These are phyloP conservation scores for Cercospora zeae-maydis DNA, from an alignment of 2,329 filamentous ascomycete genomes.

Conservation along the genomic window DNA sequence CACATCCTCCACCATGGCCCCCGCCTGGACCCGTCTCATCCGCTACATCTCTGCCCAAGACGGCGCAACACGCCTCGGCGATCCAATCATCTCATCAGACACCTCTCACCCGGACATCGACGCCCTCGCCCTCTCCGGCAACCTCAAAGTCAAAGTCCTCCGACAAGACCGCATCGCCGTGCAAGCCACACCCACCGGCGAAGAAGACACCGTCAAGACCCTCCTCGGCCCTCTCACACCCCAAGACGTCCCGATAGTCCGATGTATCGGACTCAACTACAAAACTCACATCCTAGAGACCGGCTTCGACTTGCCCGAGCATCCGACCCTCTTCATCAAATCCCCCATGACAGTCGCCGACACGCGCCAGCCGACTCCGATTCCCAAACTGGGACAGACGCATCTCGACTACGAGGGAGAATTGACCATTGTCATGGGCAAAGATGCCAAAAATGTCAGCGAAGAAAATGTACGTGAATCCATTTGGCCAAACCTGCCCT, in stretches of 20 bases:
- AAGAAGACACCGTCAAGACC: conserved; percentile 52
- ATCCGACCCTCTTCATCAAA: conserved; percentile 72
- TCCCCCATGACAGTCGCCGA: conserved; percentile 63
- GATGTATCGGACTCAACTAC: conserved; percentile 60
- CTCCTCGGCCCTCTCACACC: conserved; percentile 52
- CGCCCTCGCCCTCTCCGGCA: conserved; percentile 38
- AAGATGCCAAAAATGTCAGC: conserved; percentile 61
- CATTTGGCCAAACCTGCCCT: background rate
- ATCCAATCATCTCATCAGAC: conserved; percentile 55
- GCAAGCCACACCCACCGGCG: conserved; percentile 51
- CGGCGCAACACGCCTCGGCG: conserved; percentile 67
- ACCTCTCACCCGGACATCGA: conserved; percentile 30
- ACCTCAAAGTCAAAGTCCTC: conserved; percentile 53
- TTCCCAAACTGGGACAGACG: conserved; percentile 63
- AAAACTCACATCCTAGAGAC: conserved; percentile 53
- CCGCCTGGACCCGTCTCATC: conserved; percentile 58
- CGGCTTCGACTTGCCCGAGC: conserved; percentile 65
- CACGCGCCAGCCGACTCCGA: conserved; percentile 62
- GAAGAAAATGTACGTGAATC: conserved; percentile 44
- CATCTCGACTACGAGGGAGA: conserved; percentile 77
- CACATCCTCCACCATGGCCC: conserved; percentile 9
- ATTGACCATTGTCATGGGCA: conserved; percentile 69
- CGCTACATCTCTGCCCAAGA: conserved; percentile 67
- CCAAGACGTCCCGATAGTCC: conserved; percentile 53
- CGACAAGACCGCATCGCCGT: conserved; percentile 43